Evolutionary conservation across 2,329 filamentous ascomycete species (phyloP).

Genomic region (Hortaea werneckii): DNA sequence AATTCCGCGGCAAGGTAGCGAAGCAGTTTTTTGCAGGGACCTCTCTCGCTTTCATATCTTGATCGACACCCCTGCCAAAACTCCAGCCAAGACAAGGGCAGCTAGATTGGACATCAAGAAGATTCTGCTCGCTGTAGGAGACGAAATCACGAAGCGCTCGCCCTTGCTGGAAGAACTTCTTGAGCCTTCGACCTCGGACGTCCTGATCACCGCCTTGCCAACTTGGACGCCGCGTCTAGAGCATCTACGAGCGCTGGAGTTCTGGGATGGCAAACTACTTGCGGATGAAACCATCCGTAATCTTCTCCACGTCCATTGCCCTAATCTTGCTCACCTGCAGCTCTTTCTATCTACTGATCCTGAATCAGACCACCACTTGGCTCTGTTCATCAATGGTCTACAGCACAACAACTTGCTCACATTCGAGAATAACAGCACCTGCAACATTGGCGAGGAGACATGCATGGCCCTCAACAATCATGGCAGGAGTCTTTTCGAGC

Average conservation of each 20-base stretch:
- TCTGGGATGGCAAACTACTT: constrained; percentile 53
- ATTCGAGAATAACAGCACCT: constrained; percentile 49
- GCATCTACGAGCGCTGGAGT: constrained; percentile 47
- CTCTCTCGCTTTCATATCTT: constrained; percentile 35
- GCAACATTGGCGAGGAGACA: constrained; percentile 44
- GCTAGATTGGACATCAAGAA: constrained; percentile 30
- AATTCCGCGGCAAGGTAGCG: constrained; percentile 49
- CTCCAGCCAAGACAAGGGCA: constrained; percentile 14
- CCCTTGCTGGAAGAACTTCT: constrained; percentile 44
- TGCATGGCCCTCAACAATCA: constrained; percentile 46
- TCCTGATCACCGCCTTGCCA: constrained; percentile 44
- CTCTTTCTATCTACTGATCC: constrained; percentile 40
- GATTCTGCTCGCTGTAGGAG: constrained; percentile 40
- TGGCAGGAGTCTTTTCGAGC: constrained; percentile 42
- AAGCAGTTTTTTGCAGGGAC: constrained; percentile 46
- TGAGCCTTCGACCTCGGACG: constrained; percentile 31
- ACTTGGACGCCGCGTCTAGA: constrained; percentile 51
- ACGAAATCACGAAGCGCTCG: constrained; percentile 28
- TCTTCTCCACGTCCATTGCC: constrained; percentile 49
- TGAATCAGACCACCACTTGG: constrained; percentile 49
- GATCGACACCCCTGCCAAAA: constrained; percentile 16
- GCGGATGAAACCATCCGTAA: constrained; percentile 42
- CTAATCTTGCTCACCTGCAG: constrained; percentile 49
- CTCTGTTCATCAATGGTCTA: constrained; percentile 48
- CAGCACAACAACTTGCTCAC: constrained; percentile 46